Evolutionary conservation across 352 stramenopile species (phyloP).

Genomic region (Elongisporangium prolatum): DNA sequence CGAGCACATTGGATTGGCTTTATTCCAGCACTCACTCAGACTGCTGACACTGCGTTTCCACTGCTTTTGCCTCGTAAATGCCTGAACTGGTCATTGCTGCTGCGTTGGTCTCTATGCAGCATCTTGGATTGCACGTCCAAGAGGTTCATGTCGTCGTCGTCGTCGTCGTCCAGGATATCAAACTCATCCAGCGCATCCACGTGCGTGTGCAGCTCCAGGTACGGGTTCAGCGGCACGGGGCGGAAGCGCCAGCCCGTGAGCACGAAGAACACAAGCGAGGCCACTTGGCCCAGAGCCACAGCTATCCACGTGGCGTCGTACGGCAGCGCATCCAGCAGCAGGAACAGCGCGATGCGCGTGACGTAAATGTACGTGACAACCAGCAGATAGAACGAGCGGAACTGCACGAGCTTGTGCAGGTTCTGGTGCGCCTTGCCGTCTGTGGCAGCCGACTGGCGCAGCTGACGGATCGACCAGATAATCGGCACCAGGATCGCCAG

Average conservation of each 20-base stretch:
- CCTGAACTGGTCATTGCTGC: not conserved
- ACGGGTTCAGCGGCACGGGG: constrained; percentile 89
- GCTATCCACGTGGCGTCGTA: constrained; percentile 87
- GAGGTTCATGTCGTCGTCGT: constrained; percentile 25
- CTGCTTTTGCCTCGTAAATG: not conserved
- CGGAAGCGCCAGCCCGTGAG: constrained; percentile 90
- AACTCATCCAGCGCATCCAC: constrained; percentile 83
- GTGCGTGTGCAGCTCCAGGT: constrained; percentile 76
- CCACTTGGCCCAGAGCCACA: constrained; percentile 62
- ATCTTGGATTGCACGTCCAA: not conserved
- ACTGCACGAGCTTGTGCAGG: constrained; percentile 93
- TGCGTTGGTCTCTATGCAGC: not conserved
- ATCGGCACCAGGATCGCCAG: constrained; percentile 95
- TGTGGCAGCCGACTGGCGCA: constrained; percentile 74
- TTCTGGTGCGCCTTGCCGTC: constrained; percentile 88
- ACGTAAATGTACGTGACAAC: constrained; percentile 98
- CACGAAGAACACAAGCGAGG: constrained; percentile 91
- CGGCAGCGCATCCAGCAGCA: constrained; percentile 89
- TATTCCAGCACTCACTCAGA: not conserved
- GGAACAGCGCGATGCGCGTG: constrained; percentile 94
- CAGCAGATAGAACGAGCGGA: constrained; percentile 95
- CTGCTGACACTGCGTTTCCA: not conserved
- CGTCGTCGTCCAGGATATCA: constrained; percentile 33
- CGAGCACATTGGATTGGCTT: no score
- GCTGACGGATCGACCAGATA: constrained; percentile 91